Base-by-base conservation (phyloP, 1,284 basidiomycete species). In the Hymenochaete sp. region DNA sequence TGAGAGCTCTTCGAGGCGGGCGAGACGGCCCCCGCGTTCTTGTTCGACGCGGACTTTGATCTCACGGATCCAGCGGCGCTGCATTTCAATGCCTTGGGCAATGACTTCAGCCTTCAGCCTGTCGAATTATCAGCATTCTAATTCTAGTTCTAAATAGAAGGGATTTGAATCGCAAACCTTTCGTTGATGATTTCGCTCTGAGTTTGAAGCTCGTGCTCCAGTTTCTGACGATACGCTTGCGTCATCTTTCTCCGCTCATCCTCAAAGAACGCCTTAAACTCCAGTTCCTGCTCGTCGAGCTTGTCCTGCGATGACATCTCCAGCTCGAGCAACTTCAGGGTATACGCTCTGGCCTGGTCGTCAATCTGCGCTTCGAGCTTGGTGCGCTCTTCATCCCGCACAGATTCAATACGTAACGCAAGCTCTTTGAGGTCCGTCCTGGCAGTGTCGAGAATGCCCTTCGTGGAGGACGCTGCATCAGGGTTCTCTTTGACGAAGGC, bases 41-140 rank as follows among this genome's bases (percentile, higher is more conserved):
- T 92, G 79, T 67, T 99, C 95, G 48, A 98, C 95, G 56, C 84
- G 85, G 52, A 91, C 75, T 68, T 97, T 96, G 73, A 98, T 85
- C 46, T 97, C 92, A 37, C 89, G 81, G 48, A 98, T 88, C 93
- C 95, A 98, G 52, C 90, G 77, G 42, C 93, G 81, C 63, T 98
- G 95, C 37, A 98, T 79, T 68, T 98, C 95, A 56, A 99, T 92
- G 18, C 93, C 95, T 62, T 98, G 93, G 3, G 92, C 85, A 38
- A 98, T 77, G 48, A 98, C 92, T 62, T 96, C 93, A 61, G 96
- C 90, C 61, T 86, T 89, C 52, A 98, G 73, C 38, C 93, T 93
- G 28, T 31, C 28, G 14, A 31, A 10, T 31, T 31, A 31, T 35
- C 21, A 6, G 13, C 21, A 16, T 35, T n/a, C 6, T 5, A 16